Percentiles rank a stretch among this genome's conserved stretches.
These are phyloP conservation scores for Acanthamoeba healyi DNA, from an alignment of 208 protist genomes.

Conservation along the genomic window DNA sequence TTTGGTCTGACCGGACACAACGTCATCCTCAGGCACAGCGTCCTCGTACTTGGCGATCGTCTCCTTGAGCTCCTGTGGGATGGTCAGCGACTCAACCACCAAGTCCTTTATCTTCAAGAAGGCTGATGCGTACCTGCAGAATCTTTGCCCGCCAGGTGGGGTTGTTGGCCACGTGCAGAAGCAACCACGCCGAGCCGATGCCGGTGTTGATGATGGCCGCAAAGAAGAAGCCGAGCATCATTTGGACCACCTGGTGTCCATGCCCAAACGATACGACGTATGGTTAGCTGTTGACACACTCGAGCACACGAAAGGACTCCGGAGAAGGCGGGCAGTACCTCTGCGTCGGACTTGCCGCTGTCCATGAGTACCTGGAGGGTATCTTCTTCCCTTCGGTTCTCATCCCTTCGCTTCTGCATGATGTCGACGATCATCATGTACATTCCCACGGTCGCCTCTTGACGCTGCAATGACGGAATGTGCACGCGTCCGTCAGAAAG, in stretches of 20 bases:
- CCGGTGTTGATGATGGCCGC: constrained; percentile 68
- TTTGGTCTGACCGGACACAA: not conserved
- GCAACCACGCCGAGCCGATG: constrained; percentile 52
- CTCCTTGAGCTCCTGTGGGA: not conserved
- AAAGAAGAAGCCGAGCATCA: constrained; percentile 43
- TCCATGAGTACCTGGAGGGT: constrained; percentile 56
- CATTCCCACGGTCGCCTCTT: constrained; percentile 7
- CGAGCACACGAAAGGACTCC: no score
- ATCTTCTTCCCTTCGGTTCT: constrained; percentile 42
- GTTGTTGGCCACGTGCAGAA: constrained; percentile 22
- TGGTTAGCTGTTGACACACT: not conserved
- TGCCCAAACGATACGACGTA: not conserved
- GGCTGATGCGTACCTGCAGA: not conserved
- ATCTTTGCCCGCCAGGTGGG: constrained; percentile 19
- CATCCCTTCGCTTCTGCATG: constrained; percentile 22
- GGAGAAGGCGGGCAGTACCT: no score
- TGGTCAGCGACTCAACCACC: no score
- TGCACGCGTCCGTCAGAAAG: no score
- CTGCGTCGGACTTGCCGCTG: constrained; percentile 30
- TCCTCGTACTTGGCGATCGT: constrained; percentile 7
- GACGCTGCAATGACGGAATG: not conserved
- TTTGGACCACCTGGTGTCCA: constrained; percentile 2
- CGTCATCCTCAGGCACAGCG: not conserved
- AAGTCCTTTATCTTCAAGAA: not conserved
- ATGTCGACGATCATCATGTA: not conserved